A percentile compares a stretch with the other conserved stretches of the same genome.
Evolutionary conservation across 2,329 filamentous ascomycete genomes (phyloP).

Genomic region (Penicillium sp.): DNA sequence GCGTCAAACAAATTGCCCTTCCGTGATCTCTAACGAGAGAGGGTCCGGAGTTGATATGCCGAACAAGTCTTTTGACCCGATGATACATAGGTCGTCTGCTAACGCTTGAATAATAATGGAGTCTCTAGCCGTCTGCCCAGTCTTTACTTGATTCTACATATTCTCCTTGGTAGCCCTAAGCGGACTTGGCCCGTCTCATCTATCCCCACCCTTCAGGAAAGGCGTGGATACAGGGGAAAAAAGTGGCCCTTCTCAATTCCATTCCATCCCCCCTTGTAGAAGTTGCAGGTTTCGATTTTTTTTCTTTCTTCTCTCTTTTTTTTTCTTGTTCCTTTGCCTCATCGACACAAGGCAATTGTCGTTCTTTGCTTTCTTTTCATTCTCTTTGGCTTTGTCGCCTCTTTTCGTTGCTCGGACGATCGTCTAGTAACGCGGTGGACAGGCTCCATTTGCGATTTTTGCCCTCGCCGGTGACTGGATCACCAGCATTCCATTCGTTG

Average conservation of each 20-base stretch:
- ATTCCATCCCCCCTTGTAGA: slow-evolving; percentile 4
- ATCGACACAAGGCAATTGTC: slow-evolving; percentile 3
- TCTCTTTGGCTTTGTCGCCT: slow-evolving; percentile 11
- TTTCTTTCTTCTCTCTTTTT: background rate
- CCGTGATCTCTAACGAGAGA: slow-evolving; percentile 4
- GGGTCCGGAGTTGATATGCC: slow-evolving; percentile 4
- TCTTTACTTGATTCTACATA: slow-evolving; percentile 24
- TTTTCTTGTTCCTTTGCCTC: background rate
- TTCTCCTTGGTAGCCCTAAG: slow-evolving; percentile 8
- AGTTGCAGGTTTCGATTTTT: background rate
- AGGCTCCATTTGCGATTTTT: slow-evolving; percentile 21
- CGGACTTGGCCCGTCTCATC: slow-evolving; percentile 25
- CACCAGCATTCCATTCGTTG: slow-evolving; percentile 40
- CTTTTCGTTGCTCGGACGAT: slow-evolving; percentile 19
- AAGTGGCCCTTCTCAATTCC: slow-evolving; percentile 3
- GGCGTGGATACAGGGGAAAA: slow-evolving; percentile 4
- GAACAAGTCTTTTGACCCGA: slow-evolving; percentile 3
- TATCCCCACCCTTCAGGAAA: slow-evolving; percentile 17
- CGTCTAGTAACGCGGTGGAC: slow-evolving; percentile 19
- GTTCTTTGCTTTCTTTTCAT: slow-evolving; percentile 1
- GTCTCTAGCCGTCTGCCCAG: slow-evolving; percentile 9
- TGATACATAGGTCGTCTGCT: slow-evolving; percentile 7
- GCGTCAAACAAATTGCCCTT: slow-evolving; percentile 14
- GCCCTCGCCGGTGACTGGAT: slow-evolving; percentile 29
- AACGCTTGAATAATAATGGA: background rate